Evolutionary conservation across 306 rosid genomes (phyloP).

Genomic region (Glycine latifolia): DNA sequence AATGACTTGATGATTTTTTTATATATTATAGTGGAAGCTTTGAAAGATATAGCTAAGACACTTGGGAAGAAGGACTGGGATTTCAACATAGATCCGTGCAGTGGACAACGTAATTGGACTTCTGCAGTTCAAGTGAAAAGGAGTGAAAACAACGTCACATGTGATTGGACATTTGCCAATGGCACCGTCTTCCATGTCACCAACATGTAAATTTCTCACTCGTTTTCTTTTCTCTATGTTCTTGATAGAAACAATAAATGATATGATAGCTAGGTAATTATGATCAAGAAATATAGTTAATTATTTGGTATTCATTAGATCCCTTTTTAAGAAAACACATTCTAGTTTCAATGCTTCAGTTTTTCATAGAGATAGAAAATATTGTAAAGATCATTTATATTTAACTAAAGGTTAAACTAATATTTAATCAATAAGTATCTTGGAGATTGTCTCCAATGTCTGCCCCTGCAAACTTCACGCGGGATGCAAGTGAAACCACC

Average conservation of each 20-base stretch:
- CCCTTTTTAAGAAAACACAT: not conserved
- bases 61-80: conserved; percentile 66
- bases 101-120: conserved; percentile 50
- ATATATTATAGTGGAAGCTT: conserved; percentile 47
- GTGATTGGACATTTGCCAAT: conserved; percentile 48
- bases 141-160: conserved; percentile 36
- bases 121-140: not conserved
- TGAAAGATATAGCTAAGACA: conserved; percentile 52
- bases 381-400: too few relatives aligned
- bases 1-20: not conserved
- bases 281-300: not conserved
- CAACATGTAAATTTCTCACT: conserved; percentile 49
- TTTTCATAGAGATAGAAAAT: too few relatives aligned
- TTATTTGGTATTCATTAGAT: not conserved
- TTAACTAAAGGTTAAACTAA: too few relatives aligned
- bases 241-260: not conserved
- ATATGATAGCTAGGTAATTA: not conserved
- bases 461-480: too few relatives aligned
- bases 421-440: too few relatives aligned
- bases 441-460: too few relatives aligned
- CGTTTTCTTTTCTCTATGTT: not conserved
- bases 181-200: conserved; percentile 57
- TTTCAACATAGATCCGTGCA: conserved; percentile 63
- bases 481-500: too few relatives aligned
- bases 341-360: not conserved